Percentiles rank a stretch among this genome's conserved stretches.
These are phyloP conservation scores for Aspergillus wentii DNA, from an alignment of 495 filamentous ascomycete genomes.

Conservation along the genomic window DNA sequence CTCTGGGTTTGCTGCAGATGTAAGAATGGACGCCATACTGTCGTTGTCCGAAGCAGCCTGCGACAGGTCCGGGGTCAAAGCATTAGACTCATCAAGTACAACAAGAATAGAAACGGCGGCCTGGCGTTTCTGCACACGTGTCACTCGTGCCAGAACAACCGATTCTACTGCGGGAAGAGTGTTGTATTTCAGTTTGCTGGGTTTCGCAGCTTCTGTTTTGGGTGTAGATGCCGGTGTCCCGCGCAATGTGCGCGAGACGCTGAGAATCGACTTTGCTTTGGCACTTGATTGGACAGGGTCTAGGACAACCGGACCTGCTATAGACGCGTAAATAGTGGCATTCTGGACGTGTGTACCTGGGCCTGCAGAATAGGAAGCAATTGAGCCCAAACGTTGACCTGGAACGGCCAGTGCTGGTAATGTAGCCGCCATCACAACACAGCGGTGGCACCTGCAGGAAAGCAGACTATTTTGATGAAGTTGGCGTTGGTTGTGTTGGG, in stretches of 20 bases:
- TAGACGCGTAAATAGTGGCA: slow-evolving; percentile 67
- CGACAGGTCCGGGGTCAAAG: slow-evolving; percentile 35
- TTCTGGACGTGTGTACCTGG: slow-evolving; percentile 77
- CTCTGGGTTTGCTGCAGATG: slow-evolving; percentile 38
- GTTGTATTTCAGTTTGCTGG: slow-evolving; percentile 52
- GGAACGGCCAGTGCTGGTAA: slow-evolving; percentile 46
- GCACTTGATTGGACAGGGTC: slow-evolving; percentile 44
- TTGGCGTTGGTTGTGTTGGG: not conserved
- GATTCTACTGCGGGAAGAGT: slow-evolving; percentile 76
- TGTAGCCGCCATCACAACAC: slow-evolving; percentile 22
- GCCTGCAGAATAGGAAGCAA: slow-evolving; percentile 60
- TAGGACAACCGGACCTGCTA: slow-evolving; percentile 54
- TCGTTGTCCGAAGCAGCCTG: slow-evolving; percentile 36
- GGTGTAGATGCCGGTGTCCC: slow-evolving; percentile 28
- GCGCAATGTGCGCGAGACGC: slow-evolving; percentile 37
- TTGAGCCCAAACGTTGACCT: slow-evolving; percentile 71
- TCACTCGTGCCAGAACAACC: slow-evolving; percentile 77
- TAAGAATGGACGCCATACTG: slow-evolving; percentile 46
- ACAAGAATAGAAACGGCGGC: slow-evolving; percentile 79
- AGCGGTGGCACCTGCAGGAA: not conserved
- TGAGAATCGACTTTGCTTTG: slow-evolving; percentile 51
- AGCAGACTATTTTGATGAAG: not conserved
- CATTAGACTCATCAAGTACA: slow-evolving; percentile 51
- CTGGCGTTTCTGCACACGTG: slow-evolving; percentile 75
- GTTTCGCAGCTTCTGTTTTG: slow-evolving; percentile 15